phyloP scores from a whole-genome alignment of 2,329 filamentous ascomycete species.

The Bipolaris victoriae region DNA sequence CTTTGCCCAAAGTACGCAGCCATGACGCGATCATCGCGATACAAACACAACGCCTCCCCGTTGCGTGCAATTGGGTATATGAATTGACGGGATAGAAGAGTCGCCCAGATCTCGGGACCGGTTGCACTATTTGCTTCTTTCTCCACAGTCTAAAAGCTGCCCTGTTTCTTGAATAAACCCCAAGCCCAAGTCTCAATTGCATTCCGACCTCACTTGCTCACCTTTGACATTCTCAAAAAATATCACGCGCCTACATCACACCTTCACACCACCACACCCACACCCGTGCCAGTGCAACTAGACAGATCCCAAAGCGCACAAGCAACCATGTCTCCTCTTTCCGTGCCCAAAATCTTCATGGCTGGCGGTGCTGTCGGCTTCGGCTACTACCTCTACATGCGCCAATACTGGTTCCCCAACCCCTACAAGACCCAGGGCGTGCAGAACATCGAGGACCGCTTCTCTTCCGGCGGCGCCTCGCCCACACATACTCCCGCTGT shows the following conservation, averaged over 20 bases:
- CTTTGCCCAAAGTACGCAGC: slow-evolving; percentile 29
- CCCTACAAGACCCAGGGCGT: slow-evolving; percentile 45
- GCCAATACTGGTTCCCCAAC: slow-evolving; percentile 48
- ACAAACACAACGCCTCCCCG: slow-evolving; percentile 22
- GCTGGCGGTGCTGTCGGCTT: slow-evolving; percentile 45
- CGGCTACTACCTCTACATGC: slow-evolving; percentile 46
- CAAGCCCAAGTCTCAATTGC: slow-evolving; percentile 1
- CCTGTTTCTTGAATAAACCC: slow-evolving; percentile 2
- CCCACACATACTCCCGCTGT: slow-evolving; percentile 41
- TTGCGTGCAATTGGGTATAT: slow-evolving; percentile 14
- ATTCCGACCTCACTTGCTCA: background rate
- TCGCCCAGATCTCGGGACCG: slow-evolving; percentile 7
- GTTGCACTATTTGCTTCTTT: slow-evolving; percentile 9
- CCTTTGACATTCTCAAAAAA: background rate
- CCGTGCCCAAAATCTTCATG: slow-evolving; percentile 48
- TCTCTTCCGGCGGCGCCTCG: slow-evolving; percentile 39
- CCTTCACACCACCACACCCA: background rate
- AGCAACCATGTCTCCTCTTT: slow-evolving; percentile 37
- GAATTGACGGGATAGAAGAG: background rate
- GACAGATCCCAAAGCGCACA: slow-evolving; percentile 3
- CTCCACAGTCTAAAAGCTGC: slow-evolving; percentile 7
- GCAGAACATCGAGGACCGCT: slow-evolving; percentile 46
- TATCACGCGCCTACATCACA: background rate
- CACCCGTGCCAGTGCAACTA: slow-evolving; percentile 3
- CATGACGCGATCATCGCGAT: slow-evolving; percentile 41